Evolutionary conservation across 2,329 filamentous ascomycete genomes (phyloP).

Genomic region (Neoarthrinium moseri): DNA sequence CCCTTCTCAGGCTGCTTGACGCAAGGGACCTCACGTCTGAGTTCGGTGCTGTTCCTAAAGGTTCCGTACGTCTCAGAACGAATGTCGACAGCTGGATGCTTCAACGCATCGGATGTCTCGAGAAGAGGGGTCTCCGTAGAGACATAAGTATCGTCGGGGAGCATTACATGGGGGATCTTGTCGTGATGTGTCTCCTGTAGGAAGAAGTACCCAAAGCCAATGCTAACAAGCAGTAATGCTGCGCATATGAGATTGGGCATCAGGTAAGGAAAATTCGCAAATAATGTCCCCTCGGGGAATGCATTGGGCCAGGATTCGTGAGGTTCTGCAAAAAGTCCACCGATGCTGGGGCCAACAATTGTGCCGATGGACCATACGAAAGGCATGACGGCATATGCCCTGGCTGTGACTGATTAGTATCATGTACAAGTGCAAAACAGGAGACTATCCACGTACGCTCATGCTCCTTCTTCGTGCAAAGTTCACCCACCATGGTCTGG

Average conservation of each 20-base stretch:
- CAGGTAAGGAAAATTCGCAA: conserved; percentile 79
- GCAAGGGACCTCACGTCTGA: conserved; percentile 36
- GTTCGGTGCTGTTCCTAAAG: conserved; percentile 52
- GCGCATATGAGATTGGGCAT: conserved; percentile 88
- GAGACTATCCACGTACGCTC: conserved; percentile 62
- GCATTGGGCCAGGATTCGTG: conserved; percentile 67
- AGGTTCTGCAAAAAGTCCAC: conserved; percentile 82
- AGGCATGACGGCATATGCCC: conserved; percentile 88
- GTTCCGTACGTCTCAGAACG: conserved; percentile 80
- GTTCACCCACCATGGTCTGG: conserved; percentile 88
- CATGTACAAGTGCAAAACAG: not conserved
- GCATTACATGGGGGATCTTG: conserved; percentile 57
- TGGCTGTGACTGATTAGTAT: conserved; percentile 49
- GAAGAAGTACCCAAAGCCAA: conserved; percentile 75
- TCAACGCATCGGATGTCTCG: conserved; percentile 70
- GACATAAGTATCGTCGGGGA: conserved; percentile 48
- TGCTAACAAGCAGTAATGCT: conserved; percentile 71
- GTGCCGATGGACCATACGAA: conserved; percentile 92
- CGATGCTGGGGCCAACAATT: conserved; percentile 84
- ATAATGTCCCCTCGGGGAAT: conserved; percentile 68
- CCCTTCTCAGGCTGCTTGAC: conserved; percentile 31
- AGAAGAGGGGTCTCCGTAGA: conserved; percentile 73
- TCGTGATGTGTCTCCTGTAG: conserved; percentile 89
- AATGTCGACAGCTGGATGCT: conserved; percentile 70
- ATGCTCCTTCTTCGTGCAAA: conserved; percentile 80